phyloP scores from a whole-genome alignment of 495 filamentous ascomycete species.

The Podospora anserina region DNA sequence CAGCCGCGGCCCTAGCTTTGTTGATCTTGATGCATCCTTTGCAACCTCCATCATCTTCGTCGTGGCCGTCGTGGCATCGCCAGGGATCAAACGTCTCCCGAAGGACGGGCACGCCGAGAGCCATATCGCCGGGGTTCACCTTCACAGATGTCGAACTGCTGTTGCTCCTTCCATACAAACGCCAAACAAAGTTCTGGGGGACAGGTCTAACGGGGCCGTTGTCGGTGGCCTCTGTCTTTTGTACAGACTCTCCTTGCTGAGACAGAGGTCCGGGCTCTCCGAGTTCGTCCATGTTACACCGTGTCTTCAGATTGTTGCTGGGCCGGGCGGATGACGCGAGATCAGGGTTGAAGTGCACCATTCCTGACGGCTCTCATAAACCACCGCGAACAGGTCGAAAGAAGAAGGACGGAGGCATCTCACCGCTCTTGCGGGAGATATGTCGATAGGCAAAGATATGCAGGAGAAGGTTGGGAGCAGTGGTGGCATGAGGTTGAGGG shows the following conservation, averaged over 20 bases:
- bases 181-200: constrained; percentile 32
- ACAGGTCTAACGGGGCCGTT: constrained; percentile 10
- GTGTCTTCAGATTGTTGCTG: constrained; percentile 13
- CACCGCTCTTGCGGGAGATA: constrained; percentile 29
- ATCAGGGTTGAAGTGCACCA: constrained; percentile 32
- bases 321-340: constrained; percentile 34
- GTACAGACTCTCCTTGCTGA: constrained; percentile 6
- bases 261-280: constrained; percentile 7
- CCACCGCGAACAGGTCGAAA: constrained; percentile 36
- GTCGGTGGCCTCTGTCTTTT: constrained; percentile 18
- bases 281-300: constrained; percentile 25
- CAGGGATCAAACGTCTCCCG: constrained; percentile 34
- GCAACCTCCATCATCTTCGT: constrained; percentile 26
- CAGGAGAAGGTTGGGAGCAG: not conserved
- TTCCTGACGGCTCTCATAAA: constrained; percentile 25
- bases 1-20: constrained; percentile 24
- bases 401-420: constrained; percentile 38
- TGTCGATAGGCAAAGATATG: constrained; percentile 1
- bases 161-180: constrained; percentile 26
- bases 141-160: constrained; percentile 15
- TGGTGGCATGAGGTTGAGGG: constrained; percentile 5
- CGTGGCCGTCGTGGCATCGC: constrained; percentile 16
- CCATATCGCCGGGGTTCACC: constrained; percentile 23
- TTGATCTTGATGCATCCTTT: constrained; percentile 33
- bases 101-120: constrained; percentile 28